Evolutionary conservation across 106 monocot species (phyloP).

Genomic region (Phalaenopsis equestris): DNA sequence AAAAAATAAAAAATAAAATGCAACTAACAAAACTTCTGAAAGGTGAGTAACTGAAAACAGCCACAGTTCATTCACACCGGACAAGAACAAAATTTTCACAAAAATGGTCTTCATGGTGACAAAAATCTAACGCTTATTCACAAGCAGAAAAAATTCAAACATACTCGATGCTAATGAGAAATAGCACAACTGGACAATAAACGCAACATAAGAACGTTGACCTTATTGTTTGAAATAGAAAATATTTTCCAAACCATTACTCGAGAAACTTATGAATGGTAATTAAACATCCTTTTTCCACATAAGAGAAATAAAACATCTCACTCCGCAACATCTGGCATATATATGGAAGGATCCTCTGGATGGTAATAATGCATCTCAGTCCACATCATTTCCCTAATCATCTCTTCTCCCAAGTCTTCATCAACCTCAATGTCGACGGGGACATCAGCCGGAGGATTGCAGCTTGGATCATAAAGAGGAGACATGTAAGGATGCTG

Average conservation of each 20-base stretch:
- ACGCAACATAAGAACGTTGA: neutral
- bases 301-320: neutral
- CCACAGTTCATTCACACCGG: no score
- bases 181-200: neutral
- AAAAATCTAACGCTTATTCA: neutral
- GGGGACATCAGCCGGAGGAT: slow-evolving; percentile 46
- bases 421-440: slow-evolving; percentile 64
- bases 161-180: neutral
- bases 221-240: neutral
- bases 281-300: neutral
- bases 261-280: no score
- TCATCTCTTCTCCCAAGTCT: slow-evolving; percentile 45
- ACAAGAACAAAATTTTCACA: neutral
- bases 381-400: slow-evolving; percentile 63
- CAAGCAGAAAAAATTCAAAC: neutral
- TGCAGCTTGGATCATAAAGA: slow-evolving; percentile 54
- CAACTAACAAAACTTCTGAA: neutral
- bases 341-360: slow-evolving; percentile 17
- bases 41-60: neutral
- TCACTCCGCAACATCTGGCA: neutral
- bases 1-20: neutral
- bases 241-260: neutral
- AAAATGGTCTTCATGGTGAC: neutral
- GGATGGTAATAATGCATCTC: slow-evolving; percentile 66
- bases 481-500: slow-evolving; percentile 70